Evolutionary conservation across 2,329 filamentous ascomycete species (phyloP).

Genomic region (Akanthomyces muscarius): DNA sequence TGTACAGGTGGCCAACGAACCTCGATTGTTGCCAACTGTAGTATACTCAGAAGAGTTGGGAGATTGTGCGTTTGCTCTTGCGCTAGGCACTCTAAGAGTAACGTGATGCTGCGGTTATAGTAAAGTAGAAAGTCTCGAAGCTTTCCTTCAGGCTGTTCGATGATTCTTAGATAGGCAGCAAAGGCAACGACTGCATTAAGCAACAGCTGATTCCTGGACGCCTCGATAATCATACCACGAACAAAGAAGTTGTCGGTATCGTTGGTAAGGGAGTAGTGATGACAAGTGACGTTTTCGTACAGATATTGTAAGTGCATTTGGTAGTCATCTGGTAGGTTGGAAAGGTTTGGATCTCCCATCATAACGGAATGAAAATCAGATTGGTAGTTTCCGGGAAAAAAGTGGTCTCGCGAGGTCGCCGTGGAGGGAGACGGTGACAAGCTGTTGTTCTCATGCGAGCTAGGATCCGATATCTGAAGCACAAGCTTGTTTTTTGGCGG

Average conservation of each 20-base stretch:
- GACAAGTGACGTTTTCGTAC: conserved; percentile 69
- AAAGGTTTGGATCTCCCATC: conserved; percentile 41
- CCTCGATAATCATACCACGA: conserved; percentile 65
- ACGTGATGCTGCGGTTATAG: conserved; percentile 81
- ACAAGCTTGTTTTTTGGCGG: conserved; percentile 31
- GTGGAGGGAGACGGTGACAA: conserved; percentile 51
- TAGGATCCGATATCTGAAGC: conserved; percentile 50
- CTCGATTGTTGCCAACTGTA: conserved; percentile 92
- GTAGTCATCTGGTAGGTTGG: conserved; percentile 62
- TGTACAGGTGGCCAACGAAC: conserved; percentile 44
- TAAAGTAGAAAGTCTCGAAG: conserved; percentile 81
- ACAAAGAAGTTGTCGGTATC: conserved; percentile 72
- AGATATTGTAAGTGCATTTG: conserved; percentile 78
- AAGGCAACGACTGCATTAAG: conserved; percentile 86
- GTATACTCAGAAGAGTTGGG: conserved; percentile 76
- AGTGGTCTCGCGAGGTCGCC: conserved; percentile 19
- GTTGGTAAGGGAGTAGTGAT: conserved; percentile 76
- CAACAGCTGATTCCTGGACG: conserved; percentile 70
- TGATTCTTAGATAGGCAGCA: conserved; percentile 77
- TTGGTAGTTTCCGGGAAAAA: conserved; percentile 18
- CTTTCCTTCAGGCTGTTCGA: conserved; percentile 66
- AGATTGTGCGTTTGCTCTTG: conserved; percentile 67
- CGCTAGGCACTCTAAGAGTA: conserved; percentile 68
- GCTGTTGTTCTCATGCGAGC: conserved; percentile 49
- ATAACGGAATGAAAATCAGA: conserved; percentile 23